Conservation (phyloP, 305 asterid species). For the Rubia peregrina region DNA sequence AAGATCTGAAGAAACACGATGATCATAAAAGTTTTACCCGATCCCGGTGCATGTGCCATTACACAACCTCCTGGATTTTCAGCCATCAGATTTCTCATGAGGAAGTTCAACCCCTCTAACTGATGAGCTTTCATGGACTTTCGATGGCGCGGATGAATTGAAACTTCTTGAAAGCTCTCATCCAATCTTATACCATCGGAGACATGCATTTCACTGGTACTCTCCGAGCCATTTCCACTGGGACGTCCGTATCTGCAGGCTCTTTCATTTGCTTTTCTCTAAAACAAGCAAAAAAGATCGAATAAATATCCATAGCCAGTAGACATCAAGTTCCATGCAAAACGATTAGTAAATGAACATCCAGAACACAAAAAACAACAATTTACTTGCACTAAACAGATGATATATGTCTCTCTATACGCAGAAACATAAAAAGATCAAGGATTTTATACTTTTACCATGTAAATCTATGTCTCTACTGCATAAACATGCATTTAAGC, state of each 20-base stretch:
- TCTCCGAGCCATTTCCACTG: slow-evolving; percentile 34
- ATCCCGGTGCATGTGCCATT: slow-evolving; percentile 27
- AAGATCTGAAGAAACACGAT: too few relatives aligned
- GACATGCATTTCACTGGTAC: slow-evolving; percentile 23
- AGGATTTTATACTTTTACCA: background rate
- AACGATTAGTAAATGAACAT: slow-evolving; percentile 8
- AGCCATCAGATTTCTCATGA: slow-evolving; percentile 60
- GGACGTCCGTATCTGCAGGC: slow-evolving; percentile 61
- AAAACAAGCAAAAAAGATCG: slow-evolving; percentile 12
- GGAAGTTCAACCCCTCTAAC: slow-evolving; percentile 79
- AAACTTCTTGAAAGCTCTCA: slow-evolving; percentile 41
- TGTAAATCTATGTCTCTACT: background rate
- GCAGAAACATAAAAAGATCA: background rate
- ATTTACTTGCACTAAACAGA: background rate
- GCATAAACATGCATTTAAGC: background rate
- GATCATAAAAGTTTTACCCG: too few relatives aligned
- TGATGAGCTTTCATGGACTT: slow-evolving; percentile 90
- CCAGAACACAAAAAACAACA: background rate
- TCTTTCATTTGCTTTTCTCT: slow-evolving; percentile 53
- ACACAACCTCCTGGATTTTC: slow-evolving; percentile 89
- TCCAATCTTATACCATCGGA: slow-evolving; percentile 40
- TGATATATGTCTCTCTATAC: background rate
- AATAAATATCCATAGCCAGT: background rate
- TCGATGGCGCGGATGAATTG: slow-evolving; percentile 75
- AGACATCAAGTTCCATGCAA: background rate